These are phyloP conservation scores for Aspergillus carlsbadensis DNA, from an alignment of 495 filamentous ascomycete genomes.

Conservation along the genomic window DNA sequence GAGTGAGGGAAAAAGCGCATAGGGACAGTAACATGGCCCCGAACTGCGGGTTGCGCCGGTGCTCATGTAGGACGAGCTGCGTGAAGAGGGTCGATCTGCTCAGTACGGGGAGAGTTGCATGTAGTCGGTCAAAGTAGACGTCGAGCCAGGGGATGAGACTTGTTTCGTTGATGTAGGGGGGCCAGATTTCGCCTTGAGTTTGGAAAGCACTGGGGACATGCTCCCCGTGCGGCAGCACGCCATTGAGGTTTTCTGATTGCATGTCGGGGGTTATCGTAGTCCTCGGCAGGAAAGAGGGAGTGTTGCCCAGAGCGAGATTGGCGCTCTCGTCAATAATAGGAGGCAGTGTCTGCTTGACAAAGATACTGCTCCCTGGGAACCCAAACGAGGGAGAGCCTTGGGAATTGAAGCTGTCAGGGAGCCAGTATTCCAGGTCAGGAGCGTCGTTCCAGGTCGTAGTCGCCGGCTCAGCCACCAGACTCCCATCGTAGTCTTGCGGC, in stretches of 20 bases:
- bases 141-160: slow-evolving; percentile 63
- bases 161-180: slow-evolving; percentile 36
- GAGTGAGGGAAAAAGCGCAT: slow-evolving; percentile 82
- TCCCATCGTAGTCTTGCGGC: slow-evolving; percentile 7
- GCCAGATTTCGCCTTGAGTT: slow-evolving; percentile 33
- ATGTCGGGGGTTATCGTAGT: slow-evolving; percentile 17
- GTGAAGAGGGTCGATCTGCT: slow-evolving; percentile 62
- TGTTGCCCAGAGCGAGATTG: slow-evolving; percentile 15
- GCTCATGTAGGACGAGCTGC: slow-evolving; percentile 59
- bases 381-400: slow-evolving; percentile 35
- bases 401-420: slow-evolving; percentile 37
- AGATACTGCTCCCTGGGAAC: slow-evolving; percentile 40
- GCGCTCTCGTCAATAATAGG: slow-evolving; percentile 28
- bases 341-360: slow-evolving; percentile 39
- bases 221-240: slow-evolving; percentile 20
- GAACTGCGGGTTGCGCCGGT: slow-evolving; percentile 67
- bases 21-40: slow-evolving; percentile 67
- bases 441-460: slow-evolving; percentile 33
- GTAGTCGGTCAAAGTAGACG: slow-evolving; percentile 81
- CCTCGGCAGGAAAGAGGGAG: slow-evolving; percentile 19
- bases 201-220: slow-evolving; percentile 20
- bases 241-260: slow-evolving; percentile 16
- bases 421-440: slow-evolving; percentile 40
- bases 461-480: slow-evolving; percentile 21
- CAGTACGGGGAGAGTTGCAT: slow-evolving; percentile 76